phyloP scores from a whole-genome alignment of 1,284 basidiomycete genomes.

The Leccinum fuscescens region DNA sequence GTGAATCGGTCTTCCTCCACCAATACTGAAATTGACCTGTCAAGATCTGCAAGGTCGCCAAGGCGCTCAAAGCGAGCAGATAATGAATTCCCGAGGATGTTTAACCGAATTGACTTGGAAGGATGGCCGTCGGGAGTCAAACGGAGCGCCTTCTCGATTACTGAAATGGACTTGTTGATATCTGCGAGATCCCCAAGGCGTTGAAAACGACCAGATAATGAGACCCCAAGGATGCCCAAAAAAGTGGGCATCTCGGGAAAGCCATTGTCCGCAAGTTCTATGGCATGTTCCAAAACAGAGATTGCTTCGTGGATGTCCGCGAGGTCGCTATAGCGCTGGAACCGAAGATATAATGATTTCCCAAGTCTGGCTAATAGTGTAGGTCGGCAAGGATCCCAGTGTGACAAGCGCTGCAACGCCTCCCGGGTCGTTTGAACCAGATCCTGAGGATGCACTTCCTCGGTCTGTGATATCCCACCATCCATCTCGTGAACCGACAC shows the following conservation, averaged over 20 bases:
- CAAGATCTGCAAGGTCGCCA: not conserved
- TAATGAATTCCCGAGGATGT: not conserved
- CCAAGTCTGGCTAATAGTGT: not conserved
- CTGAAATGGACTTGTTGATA: not conserved
- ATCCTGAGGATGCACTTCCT: not conserved
- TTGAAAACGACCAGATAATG: not conserved
- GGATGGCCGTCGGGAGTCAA: not conserved
- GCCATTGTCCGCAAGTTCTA: not conserved
- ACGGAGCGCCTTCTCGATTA: not conserved
- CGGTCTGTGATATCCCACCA: not conserved
- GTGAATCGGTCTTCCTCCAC: not conserved
- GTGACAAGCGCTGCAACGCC: not conserved
- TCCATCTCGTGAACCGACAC: not conserved
- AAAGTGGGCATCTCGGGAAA: not conserved
- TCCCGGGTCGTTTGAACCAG: not conserved
- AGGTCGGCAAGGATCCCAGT: not conserved
- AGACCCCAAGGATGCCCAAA: not conserved
- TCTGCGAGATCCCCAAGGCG: not conserved
- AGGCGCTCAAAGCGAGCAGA: not conserved
- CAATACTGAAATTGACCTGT: not conserved
- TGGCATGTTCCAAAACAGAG: not conserved
- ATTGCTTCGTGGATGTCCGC: not conserved
- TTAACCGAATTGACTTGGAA: not conserved
- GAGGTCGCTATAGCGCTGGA: not conserved
- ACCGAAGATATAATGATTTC: not conserved